Conservation (phyloP, 129 eudicot species). For the Solidago caesia region DNA sequence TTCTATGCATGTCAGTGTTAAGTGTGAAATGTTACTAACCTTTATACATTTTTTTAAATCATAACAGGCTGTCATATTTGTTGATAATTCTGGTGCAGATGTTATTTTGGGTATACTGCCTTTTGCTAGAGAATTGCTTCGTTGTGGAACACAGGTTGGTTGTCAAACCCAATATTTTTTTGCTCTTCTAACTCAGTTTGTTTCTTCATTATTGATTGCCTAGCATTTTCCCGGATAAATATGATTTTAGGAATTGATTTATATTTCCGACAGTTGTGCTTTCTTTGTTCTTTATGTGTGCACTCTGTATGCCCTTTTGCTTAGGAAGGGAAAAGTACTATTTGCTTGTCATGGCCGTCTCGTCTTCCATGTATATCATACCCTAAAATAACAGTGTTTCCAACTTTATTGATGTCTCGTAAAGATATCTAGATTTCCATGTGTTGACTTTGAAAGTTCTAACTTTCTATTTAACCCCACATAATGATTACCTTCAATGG, state of each 20-base stretch:
- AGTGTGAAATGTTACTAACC: slow-evolving; percentile 24
- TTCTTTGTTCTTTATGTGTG: slow-evolving; percentile 5
- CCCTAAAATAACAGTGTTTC: neutral
- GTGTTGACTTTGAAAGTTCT: slow-evolving; percentile 5
- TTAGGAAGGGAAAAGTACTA: slow-evolving; percentile 6
- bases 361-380: neutral
- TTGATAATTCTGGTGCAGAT: slow-evolving; percentile 99
- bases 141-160: slow-evolving; percentile 79
- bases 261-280: neutral
- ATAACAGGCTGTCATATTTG: slow-evolving; percentile 91
- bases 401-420: neutral
- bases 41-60: slow-evolving; percentile 8
- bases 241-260: slow-evolving; percentile 1
- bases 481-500: neutral
- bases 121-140: slow-evolving; percentile 92
- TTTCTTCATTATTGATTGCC: slow-evolving; percentile 14
- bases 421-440: slow-evolving; percentile 3
- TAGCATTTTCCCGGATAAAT: neutral
- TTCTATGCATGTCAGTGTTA: neutral
- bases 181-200: slow-evolving; percentile 13
- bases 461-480: neutral
- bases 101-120: slow-evolving; percentile 90
- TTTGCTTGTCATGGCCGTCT: slow-evolving; percentile 10
- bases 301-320: neutral
- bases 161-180: slow-evolving; percentile 7